Evolutionary conservation across 1,284 basidiomycete genomes (phyloP), one percentile per base, ranked within the genome.

Genomic region (Athelia sp.): DNA sequence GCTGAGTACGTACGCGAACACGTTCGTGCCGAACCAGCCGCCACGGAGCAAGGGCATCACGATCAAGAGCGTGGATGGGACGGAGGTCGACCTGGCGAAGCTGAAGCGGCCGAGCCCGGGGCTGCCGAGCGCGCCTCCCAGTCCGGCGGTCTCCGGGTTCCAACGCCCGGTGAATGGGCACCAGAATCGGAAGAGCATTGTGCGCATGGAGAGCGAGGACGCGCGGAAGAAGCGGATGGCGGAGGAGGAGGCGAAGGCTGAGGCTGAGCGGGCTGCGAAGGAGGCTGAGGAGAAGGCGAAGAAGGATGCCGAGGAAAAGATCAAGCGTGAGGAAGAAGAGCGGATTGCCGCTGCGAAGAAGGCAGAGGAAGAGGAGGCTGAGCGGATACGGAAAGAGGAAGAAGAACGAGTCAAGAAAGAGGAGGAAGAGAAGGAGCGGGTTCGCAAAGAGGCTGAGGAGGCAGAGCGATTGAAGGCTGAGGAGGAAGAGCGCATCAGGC

Each of bases 171-270:
- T 9, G n/a, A 40, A 40, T 21, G 36, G 15, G 36, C 19, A n/a
- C n/a, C 15, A n/a, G 15, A n/a, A 9, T 10, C 10, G 19, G 15
- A 44, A 44, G 69, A 47, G 61, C 66, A 40, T 74, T 43, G 62
- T 78, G 46, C 72, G 78, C 52, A 72, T 84, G 49, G 81, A 84
- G 60, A 76, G 77, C n/a, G 73, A 76, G 52, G 78, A 81, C 47
- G 73, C 79, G 46, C 75, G 74, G 56, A 67, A 68, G 60, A 75
- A 72, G 62, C 69, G 79, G 29, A 63, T 81, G 48, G 77, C 73
- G 11, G 80, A 79, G 60, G 80, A 79, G 59, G 68, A 70, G 50
- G 62, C 63, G 56, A 68, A 70, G 50, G 63, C 63, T 49, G 65
- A 74, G 58, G 68, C 70, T 49, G 66, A 65, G 52, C 54, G 54